These are phyloP conservation scores for Lactarius akahatsu DNA, from an alignment of 768 basidiomycete genomes.

Conservation along the genomic window DNA sequence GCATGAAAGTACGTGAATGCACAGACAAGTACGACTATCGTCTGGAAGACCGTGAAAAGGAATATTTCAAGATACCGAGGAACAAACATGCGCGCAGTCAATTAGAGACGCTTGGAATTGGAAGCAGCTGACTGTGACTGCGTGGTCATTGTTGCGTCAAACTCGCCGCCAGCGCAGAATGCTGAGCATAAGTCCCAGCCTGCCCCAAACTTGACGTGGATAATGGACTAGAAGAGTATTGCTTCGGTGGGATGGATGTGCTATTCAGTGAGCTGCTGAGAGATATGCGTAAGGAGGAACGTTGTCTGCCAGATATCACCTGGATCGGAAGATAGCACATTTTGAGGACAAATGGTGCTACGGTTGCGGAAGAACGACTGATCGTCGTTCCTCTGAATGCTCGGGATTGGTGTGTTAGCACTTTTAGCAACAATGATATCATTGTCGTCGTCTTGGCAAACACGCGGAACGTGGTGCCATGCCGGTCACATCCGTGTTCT, in stretches of 20 bases:
- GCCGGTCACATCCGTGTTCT: slow-evolving; percentile 14
- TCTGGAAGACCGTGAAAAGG: slow-evolving; percentile 2
- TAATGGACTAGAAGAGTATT: neutral
- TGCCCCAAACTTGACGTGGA: slow-evolving; percentile 21
- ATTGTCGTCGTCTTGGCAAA: slow-evolving; percentile 2
- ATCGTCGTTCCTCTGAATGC: too few relatives aligned
- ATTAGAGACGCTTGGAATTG: neutral
- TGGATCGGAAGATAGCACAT: slow-evolving; percentile 22
- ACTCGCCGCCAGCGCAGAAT: slow-evolving; percentile 17
- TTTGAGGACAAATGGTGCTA: slow-evolving; percentile 20
- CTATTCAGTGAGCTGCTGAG: slow-evolving; percentile 11
- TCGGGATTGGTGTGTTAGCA: neutral
- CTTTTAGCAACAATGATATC: slow-evolving; percentile 17
- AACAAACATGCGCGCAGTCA: slow-evolving; percentile 12
- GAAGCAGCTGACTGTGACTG: slow-evolving; percentile 10
- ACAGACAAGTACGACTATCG: neutral
- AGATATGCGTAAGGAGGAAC: slow-evolving; percentile 14
- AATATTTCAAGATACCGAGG: slow-evolving; percentile 11
- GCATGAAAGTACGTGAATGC: slow-evolving; percentile 1
- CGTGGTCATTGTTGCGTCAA: slow-evolving; percentile 11
- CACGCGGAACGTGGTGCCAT: slow-evolving; percentile 7
- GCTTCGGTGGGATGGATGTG: slow-evolving; percentile 1
- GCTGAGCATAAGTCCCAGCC: neutral
- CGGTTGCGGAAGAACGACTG: slow-evolving; percentile 25
- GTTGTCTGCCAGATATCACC: neutral